Evolutionary conservation across 495 filamentous ascomycete genomes (phyloP).

Genomic region (Neurospora tetraspora): DNA sequence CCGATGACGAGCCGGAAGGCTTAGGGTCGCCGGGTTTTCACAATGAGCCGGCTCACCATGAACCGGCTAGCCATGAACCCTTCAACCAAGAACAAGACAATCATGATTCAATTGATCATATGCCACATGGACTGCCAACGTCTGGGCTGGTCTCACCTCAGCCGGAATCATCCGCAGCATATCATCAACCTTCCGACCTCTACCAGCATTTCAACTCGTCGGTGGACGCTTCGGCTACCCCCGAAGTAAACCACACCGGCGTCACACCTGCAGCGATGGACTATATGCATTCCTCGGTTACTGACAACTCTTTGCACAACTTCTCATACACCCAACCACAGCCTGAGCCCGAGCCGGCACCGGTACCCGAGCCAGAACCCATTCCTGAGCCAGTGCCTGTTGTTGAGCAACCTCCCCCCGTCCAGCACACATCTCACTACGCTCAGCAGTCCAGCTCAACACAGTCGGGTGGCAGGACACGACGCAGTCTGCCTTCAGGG

Average conservation of each 20-base stretch:
- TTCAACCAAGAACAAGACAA: not conserved
- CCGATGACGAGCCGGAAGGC: conserved; percentile 19
- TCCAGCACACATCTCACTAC: not conserved
- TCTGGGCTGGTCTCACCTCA: conserved; percentile 4
- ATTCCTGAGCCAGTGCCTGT: not conserved
- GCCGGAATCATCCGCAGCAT: conserved; percentile 7
- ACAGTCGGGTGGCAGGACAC: not conserved
- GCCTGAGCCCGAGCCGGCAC: not conserved
- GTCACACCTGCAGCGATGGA: conserved; percentile 1
- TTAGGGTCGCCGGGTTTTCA: conserved; percentile 21
- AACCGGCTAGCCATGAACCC: not conserved
- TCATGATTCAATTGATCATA: not conserved
- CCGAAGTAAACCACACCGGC: conserved; percentile 1
- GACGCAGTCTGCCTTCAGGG: conserved; percentile 2
- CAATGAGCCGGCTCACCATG: not conserved
- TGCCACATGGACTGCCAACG: conserved; percentile 3
- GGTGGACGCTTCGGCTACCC: not conserved
- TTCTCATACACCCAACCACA: conserved; percentile 1
- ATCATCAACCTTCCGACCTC: conserved; percentile 3
- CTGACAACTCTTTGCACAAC: conserved; percentile 4
- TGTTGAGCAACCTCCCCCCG: not conserved
- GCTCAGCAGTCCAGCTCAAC: not conserved
- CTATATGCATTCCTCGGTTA: conserved; percentile 3
- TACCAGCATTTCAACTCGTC: conserved; percentile 16
- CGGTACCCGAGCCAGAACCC: not conserved